Evolutionary conservation across 1,284 basidiomycete genomes (phyloP), one percentile per base, ranked within the genome.

Genomic region (Puccinia horiana): DNA sequence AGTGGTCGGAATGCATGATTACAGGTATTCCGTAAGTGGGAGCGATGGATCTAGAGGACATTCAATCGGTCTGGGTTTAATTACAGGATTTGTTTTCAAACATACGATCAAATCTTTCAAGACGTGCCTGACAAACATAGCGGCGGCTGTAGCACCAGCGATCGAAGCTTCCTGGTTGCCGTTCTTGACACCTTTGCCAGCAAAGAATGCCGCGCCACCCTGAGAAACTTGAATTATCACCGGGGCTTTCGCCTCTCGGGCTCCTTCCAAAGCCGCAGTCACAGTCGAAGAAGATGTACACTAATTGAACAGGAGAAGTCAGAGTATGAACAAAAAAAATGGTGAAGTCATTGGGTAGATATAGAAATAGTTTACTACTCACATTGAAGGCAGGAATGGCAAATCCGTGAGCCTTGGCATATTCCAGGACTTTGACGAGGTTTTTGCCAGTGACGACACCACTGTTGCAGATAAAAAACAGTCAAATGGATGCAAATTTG

Each of bases 171-270:
- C 92, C 88, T 99, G 97, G 86, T 95, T 93, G 88, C 93, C 93
- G 88, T 99, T 99, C 86, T 93, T 89, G 77, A 99, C 90, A 81
- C 95, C 95, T 89, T 99, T 99, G 85, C 96, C 96, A 82, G 94
- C 95, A 87, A 95, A 98, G 91, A 94, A 98, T 83, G 95, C 95
- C 85, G 92, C 91, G 87, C 97, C 97, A 84, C 96, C 96, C 88
- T 99, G 95, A 82, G 97, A 99, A 85, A 96, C 92, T 88, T 99
- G 97, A 86, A 98, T 90, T 89, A 99, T 98, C 89, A 99, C 95
- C 84, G 96, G 97, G 44, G 96, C 91, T 88, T 99, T 98, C 90
- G 94, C 92, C 88, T 94, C 93, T 49, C 93, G 91, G 81, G 94
- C 94, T 84, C 93, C 94, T 88, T 96, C 94, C 83, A 96, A 91